Conservation (phyloP, 441 rosid genomes). For the Aquilaria agallochum region DNA sequence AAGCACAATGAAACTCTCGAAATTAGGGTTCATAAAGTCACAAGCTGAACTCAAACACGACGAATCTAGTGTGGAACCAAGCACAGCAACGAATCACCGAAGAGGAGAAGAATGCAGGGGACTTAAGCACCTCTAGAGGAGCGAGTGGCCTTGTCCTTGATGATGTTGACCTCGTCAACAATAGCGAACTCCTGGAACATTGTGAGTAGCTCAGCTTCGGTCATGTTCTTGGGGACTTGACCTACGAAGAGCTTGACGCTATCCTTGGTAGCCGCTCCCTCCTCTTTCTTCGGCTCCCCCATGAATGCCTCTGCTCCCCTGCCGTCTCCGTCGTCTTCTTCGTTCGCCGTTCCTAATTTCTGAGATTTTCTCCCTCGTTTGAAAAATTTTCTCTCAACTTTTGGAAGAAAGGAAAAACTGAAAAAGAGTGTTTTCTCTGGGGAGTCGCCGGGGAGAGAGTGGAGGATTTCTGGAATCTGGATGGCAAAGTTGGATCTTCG, state of each 20-base stretch:
- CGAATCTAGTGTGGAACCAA: conserved; percentile 21
- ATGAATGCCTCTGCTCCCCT: conserved; percentile 35
- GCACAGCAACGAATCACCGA: conserved; percentile 17
- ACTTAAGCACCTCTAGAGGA: conserved; percentile 63
- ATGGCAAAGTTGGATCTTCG: conserved; percentile 62
- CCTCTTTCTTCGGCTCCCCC: conserved; percentile 51
- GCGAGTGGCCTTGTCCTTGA: conserved; percentile 81
- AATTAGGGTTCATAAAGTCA: conserved; percentile 44
- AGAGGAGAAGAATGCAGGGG: conserved; percentile 2
- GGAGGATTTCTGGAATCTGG: conserved; percentile 22
- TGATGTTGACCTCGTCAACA: conserved; percentile 90
- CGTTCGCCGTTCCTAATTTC: conserved; percentile 18
- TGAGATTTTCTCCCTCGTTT: conserved; percentile 19
- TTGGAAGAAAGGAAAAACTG: background rate
- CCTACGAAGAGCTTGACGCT: conserved; percentile 94
- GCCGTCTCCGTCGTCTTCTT: conserved; percentile 17
- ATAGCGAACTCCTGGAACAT: conserved; percentile 80
- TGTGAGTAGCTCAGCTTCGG: conserved; percentile 72
- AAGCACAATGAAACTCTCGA: background rate
- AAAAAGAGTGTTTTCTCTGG: conserved; percentile 9
- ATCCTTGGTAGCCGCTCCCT: conserved; percentile 46
- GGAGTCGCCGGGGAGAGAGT: conserved; percentile 24
- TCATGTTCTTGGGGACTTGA: conserved; percentile 90
- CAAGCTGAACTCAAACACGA: conserved; percentile 3
- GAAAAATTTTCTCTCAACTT: background rate